Base-by-base conservation (phyloP, 1,139 yeast genomes). In the Lodderomyces oxycetoniae region DNA sequence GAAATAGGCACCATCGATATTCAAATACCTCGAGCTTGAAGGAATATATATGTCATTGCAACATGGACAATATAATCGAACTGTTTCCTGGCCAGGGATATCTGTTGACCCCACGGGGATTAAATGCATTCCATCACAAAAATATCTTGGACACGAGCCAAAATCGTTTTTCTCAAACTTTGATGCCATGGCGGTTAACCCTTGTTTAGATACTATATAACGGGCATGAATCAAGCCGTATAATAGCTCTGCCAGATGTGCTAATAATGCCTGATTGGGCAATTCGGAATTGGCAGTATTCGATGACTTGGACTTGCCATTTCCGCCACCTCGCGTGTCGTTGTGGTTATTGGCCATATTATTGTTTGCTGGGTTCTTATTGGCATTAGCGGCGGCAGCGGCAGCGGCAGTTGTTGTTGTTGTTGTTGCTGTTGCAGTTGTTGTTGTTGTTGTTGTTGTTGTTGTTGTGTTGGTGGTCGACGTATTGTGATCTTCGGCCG, bases 191-290 rank as follows among this genome's bases (percentile, higher is more conserved):
- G 85, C 78, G 40, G 89, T 85, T 40, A 91, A 67, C 0, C 99
- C 99, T 29, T 81, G 91, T 48, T 91, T 85, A 5, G 96, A 82
- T 29, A 88, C 69, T 41, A 93, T 86, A 58, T 74, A 91, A 39
- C 99, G 67, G 5, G 96, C 96, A 57, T 91, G 99, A 36, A 93
- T 89, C 42, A 91, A 67, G 1, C 98, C 98, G 55, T 89, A 91
- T 33, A 93, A 67, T 40, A 87, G 71, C 58, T 88, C 96, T 1
- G 98, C 97, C 9, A 91, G 78, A 55, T 85, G 94, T 37, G 89
- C 91, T 31, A 91, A 73, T 37, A 87, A 57, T 6, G 91, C 84
- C 49, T 81, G 73, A 45, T 79, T 82, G 7, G 87, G 80, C 45
- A 77, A 70, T 49, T 74, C 80, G 14, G 52, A 43, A 36, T 25